Base-by-base conservation (phyloP, 75 land plant genomes). In the Gnetum montanum region DNA sequence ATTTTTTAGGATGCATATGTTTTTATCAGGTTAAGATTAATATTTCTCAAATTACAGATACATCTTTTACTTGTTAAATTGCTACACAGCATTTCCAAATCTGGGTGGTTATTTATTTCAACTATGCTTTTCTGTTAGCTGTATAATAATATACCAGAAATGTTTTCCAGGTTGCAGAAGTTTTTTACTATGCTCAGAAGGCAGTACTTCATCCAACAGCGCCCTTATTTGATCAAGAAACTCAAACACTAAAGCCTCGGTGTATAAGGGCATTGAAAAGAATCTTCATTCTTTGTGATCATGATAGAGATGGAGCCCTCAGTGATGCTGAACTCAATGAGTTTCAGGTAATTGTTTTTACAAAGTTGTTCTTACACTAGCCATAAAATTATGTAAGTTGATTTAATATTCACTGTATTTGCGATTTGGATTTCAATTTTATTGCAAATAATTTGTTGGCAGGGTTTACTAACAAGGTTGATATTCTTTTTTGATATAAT, bases 191-290 rank as follows among this genome's bases (percentile, higher is more conserved):
- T 77, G 99, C 99, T 47, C 99, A 95, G 55, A 95, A 90, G 54
- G 97, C 99, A 44, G 97, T 95, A 28, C 75, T 95, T 37, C 97
- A 95, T 77, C 97, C 99, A 24, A 95, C 99, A 25, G 93, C 76
- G 31, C 99, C 99, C 3, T 70, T 95, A 45, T 90, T 95, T 86
- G 99, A 95, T 59, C 99, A 90, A 61, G 97, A 95, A 71, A 69
- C 78, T 3, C 99, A 95, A 48, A 72, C 82, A 25, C 60, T 95
- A 54, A 90, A 68, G 71, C 92, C 97, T n/a, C 71, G 86, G 13
- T 95, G 97, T 77, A 83, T 86, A 27, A 80, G 84, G 63, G 99
- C 99, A 18, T 71, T 90, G 53, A 95, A 95, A 40, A 61, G 99
- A 26, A 83, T 95, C 20, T 95, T 95, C 57, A 90, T 95, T 61